Base-by-base conservation (phyloP, 768 basidiomycete species). In the Lentinula lateritia region DNA sequence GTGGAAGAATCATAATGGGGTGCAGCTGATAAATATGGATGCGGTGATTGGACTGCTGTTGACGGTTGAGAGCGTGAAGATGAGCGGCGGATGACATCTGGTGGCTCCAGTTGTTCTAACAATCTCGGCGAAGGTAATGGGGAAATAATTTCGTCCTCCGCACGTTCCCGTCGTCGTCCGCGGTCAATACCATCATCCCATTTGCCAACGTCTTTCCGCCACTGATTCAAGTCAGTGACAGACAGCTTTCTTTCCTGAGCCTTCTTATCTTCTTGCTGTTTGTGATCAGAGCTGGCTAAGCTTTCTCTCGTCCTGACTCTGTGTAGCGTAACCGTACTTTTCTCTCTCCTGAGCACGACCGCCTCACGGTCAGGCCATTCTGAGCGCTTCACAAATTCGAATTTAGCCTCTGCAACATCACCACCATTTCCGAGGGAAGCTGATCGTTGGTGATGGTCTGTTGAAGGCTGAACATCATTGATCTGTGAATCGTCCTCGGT, bases 311-410 rank as follows among this genome's bases (percentile, higher is more conserved):
- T 80, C 67, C 76, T 77, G 16, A 80, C 76, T 18, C 83, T 78
- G 61, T 88, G 84, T 59, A 89, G 70, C 20, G 77, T 78, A 18
- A 85, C 83, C 39, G 80, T 76, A 68, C 89, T 91, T 71, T 81
- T 85, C 69, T 89, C 87, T 61, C 89, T 78, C 61, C 89, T 79
- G 53, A 86, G 76, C 18, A 86, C 88, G 60, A 85, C 88, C 5
- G 83, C 77, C 74, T 91, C 91, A 43, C 88, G 83, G 71, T 90
- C 90, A 1, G 88, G 89, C 92, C 92, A 92, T 65, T 90, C 91
- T 15, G 92, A 86, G 46, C 91, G 83, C 70, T 90, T 92, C 52
- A 92, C 89, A 66, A 91, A 92, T 76, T 92, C 84, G 68, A 85
- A 92, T 68, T 86, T 82, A 16, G 89, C 81, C 63, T 88, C 83